Base-by-base conservation (phyloP, 1,284 basidiomycete species). In the Cryptococcus deneoformans region DNA sequence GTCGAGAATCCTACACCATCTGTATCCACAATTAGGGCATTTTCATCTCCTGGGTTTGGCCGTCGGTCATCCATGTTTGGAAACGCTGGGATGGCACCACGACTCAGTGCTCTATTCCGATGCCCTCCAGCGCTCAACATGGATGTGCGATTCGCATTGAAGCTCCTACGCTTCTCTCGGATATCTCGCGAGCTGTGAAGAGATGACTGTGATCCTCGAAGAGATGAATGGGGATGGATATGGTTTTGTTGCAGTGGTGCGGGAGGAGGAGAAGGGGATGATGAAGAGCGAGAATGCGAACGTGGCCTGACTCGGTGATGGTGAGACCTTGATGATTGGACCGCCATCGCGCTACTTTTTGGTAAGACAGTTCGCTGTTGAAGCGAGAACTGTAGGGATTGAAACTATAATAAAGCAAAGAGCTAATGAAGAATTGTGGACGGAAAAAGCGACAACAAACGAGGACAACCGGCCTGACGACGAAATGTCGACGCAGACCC, bases 1-100 rank as follows among this genome's bases (percentile, higher is more conserved):
- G 64, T 63, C n/a, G 53, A 61, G 42, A 62, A 63, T 34, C 61
- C 66, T 5, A 3, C 29, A 29, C 29, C 29, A 5, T 29, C 29
- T 29, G 29, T 29, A 29, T 29, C 29, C 5, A 29, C 29, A 29
- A 29, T 5, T 29, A 1, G 29, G 3, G 5, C 29, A 29, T 29
- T 29, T 5, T 29, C 29, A 29, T 29, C 29, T 29, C 29, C 29
- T 5, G 29, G 29, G 29, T 29, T 29, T 29, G 29, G 29, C 29
- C 5, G 29, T 29, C 29, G 29, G 29, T 29, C 29, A 29, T 29
- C 29, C 29, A 29, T 29, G 29, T 29, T 29, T 29, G 9, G 14
- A n/a, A 9, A 44, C 8, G 43, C 8, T 3, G 43, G 43, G 3
- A 44, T 8, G 43, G 43, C n/a, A 9, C 43, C 14, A 4, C 43